Base-by-base conservation (phyloP, 2,329 filamentous ascomycete genomes). In the Pyricularia grisea region DNA sequence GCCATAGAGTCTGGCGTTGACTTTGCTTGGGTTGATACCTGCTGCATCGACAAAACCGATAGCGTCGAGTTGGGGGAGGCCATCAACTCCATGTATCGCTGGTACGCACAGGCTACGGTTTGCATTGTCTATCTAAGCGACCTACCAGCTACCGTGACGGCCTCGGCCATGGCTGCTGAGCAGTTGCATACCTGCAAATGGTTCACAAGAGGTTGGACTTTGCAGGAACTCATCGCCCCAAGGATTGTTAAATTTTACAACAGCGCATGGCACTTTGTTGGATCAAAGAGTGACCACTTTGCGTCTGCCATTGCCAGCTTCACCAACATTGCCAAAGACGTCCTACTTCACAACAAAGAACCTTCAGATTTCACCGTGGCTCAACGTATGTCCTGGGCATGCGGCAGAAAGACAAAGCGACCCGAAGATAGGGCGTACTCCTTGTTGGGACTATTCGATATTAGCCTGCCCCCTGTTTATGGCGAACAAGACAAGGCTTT, bases 221-320 rank as follows among this genome's bases (percentile, higher is more conserved):
- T 90, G 71, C 90, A 90, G 75, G 88, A 92, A 77, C 88, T 90
- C 0, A 81, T 92, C 4, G 90, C 78, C 0, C 77, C 77, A 0
- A 23, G 20, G 1, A 60, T 70, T 0, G 25, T 79, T 0, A 27
- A 70, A 3, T 80, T 81, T 69, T 79, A 74, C 71, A 71, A 76
- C 55, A 12, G 20, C 0, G 64, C 67, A 2, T 80, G 78, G 78
- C 27, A 36, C 0, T 68, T 61, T 0, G 68, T 78, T 1, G 77
- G 77, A 1, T 73, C 71, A 1, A 77, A 74, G 66, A 27, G 60
- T 2, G 66, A 70, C 1, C 60, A 69, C 0, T 60, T 76, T 6
- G 60, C 65, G 2, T n/a, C 63, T 1, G 11, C 65, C 7, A 70
- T 77, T 20, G 66, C 68, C 0, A 7, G 60, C 1, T 69, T 73